A percentile compares a stretch with the other conserved stretches of the same genome.
Conservation (phyloP, 2,329 filamentous ascomycete genomes). For the Arthroderma uncinatum region DNA sequence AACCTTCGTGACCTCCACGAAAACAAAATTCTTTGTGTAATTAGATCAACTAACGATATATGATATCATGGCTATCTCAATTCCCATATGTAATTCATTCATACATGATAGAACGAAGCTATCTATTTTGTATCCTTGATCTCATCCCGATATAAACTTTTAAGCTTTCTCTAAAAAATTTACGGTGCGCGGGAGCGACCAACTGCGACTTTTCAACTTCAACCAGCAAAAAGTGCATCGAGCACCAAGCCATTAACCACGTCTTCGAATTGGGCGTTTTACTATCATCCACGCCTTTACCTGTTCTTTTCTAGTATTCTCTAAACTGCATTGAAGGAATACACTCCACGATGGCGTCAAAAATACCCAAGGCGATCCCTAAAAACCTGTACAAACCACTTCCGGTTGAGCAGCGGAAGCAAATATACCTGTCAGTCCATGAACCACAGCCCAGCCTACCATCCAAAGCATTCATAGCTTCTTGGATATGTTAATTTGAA, state of each 20-base stretch:
- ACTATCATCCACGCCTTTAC: not conserved
- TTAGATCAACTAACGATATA: not conserved
- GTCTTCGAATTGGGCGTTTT: not conserved
- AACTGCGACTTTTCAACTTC: not conserved
- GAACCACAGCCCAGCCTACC: not conserved
- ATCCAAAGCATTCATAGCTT: not conserved
- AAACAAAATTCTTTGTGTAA: not conserved
- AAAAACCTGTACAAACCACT: constrained; percentile 3
- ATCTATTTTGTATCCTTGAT: not conserved
- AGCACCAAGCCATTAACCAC: not conserved
- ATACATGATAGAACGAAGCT: not conserved
- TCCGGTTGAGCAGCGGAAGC: constrained; percentile 24
- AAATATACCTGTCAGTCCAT: constrained; percentile 37
- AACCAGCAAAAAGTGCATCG: constrained; percentile 1
- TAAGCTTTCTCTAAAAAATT: not conserved
- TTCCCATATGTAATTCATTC: not conserved
- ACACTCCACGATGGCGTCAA: not conserved
- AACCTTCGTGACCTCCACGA: not conserved
- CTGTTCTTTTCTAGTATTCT: not conserved
- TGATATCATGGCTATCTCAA: not conserved
- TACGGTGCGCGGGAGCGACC: constrained; percentile 1
- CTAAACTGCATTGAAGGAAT: not conserved
- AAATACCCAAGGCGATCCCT: not conserved
- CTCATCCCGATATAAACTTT: not conserved
- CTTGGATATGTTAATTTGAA: not conserved